A percentile compares a stretch with the other conserved stretches of the same genome.
These are phyloP conservation scores for Melampsora americana DNA, from an alignment of 1,284 basidiomycete species.

Conservation along the genomic window DNA sequence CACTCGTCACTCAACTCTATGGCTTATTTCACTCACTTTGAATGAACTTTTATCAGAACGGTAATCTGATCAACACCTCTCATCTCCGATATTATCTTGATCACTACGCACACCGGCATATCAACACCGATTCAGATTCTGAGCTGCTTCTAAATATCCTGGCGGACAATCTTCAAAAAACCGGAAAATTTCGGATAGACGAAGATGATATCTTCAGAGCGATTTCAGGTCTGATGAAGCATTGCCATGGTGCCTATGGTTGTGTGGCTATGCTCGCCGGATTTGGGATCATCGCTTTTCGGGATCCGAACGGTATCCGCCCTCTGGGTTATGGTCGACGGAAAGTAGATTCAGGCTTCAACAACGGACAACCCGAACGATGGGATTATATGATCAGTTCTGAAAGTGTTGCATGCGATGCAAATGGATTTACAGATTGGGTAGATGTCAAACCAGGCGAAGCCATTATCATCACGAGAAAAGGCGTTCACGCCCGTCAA, in stretches of 20 bases:
- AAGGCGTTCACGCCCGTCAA: conserved; percentile 68
- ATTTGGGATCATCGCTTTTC: conserved; percentile 96
- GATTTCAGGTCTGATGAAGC: conserved; percentile 79
- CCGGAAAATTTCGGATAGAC: conserved; percentile 98
- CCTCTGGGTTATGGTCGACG: conserved; percentile 79
- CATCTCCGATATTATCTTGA: conserved; percentile 88
- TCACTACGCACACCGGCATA: conserved; percentile 92
- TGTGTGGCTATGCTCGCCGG: conserved; percentile 98
- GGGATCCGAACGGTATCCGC: conserved; percentile 97
- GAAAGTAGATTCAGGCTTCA: conserved; percentile 51
- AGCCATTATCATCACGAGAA: conserved; percentile 78
- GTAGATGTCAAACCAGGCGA: conserved; percentile 90
- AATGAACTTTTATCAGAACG: conserved; percentile 67
- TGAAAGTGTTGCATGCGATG: conserved; percentile 95
- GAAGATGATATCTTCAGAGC: conserved; percentile 99
- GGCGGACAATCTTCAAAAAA: conserved; percentile 95
- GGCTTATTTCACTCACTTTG: neutral
- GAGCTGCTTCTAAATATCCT: conserved; percentile 96
- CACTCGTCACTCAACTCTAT: neutral
- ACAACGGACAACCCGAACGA: conserved; percentile 46
- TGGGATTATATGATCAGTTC: conserved; percentile 85
- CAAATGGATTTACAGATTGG: conserved; percentile 84
- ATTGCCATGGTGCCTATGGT: conserved; percentile 88
- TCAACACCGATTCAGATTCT: conserved; percentile 98
- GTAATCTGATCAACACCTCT: conserved; percentile 92